Base-by-base conservation (phyloP, 179 eudicot species). In the Beta macrorhiza region DNA sequence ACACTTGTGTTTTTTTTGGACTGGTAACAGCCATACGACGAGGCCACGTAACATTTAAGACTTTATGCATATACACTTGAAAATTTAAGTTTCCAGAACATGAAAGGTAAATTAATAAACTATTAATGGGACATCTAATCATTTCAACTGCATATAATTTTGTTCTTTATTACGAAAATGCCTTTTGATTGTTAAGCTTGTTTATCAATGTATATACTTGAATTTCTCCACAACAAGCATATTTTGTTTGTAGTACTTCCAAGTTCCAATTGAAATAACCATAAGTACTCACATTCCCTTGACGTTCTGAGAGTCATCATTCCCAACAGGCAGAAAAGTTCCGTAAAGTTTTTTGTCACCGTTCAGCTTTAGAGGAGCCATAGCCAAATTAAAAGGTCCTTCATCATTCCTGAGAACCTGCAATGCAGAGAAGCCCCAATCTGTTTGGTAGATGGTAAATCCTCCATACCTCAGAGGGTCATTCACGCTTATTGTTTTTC, bases 261-360 rank as follows among this genome's bases (percentile, higher is more conserved):
- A 65, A 32, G 37, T 70, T 67, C 6, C 65, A 63, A 14, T 32
- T 2, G 22, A 56, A 63, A 44, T 42, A 59, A 59, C 25, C 3
- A 12, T 49, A 83, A 65, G n/a, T 64, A 83, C 99, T 55, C 93
- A 96, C 99, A 96, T 94, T 89, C 99, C 99, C 88, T 94, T 96
- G 53, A 90, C 88, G 72, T 87, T 83, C 56, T 89, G 77, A 78
- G 98, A 96, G 75, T 88, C 91, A 47, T 90, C 8, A 82, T 88
- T 85, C 77, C 90, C 97, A 77, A 96, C 82, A 10, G 99, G 99
- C 72, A 96, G 78, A 82, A 96, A 91, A 52, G 94, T 91, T 75
- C 99, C 99, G 77, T 68, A 96, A 29, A 96, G 98, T 88, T 89
- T 94, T 85, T 96, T 96, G 85, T 96, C 99, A 53, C 99, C 98